Percentiles rank a stretch among this genome's conserved stretches.
These are phyloP conservation scores for Corynespora cassiicola DNA, from an alignment of 2,329 filamentous ascomycete genomes.

Conservation along the genomic window DNA sequence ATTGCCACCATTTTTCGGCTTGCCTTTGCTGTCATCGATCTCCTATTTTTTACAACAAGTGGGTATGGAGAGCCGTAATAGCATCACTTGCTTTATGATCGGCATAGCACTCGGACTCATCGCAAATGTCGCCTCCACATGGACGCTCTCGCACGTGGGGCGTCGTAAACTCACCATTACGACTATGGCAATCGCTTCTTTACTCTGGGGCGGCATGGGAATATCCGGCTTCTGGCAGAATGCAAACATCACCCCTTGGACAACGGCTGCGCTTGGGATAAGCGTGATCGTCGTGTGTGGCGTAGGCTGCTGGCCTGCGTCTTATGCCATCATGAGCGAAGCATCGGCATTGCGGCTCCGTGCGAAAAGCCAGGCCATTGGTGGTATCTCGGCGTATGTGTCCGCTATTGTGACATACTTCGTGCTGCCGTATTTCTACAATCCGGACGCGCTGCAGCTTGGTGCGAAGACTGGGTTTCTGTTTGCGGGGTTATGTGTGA, in stretches of 20 bases:
- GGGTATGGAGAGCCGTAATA: conserved; percentile 13
- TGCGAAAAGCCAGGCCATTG: conserved; percentile 47
- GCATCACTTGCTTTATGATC: conserved; percentile 14
- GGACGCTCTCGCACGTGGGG: conserved; percentile 11
- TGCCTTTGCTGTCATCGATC: conserved; percentile 51
- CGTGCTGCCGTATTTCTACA: conserved; percentile 44
- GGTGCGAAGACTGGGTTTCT: conserved; percentile 48
- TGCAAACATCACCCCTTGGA: conserved; percentile 4
- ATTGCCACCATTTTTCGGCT: conserved; percentile 54
- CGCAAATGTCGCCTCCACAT: conserved; percentile 12
- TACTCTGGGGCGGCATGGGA: conserved; percentile 15
- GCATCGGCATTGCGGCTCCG: conserved; percentile 42
- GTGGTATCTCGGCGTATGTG: conserved; percentile 24
- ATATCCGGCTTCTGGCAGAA: conserved; percentile 6
- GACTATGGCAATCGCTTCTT: conserved; percentile 6
- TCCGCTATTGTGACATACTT: conserved; percentile 14
- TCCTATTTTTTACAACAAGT: conserved; percentile 42
- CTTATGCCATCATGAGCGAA: conserved; percentile 43
- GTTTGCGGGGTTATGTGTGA: conserved; percentile 33
- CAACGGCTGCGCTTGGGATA: conserved; percentile 11
- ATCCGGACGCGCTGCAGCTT: conserved; percentile 44
- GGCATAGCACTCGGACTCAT: conserved; percentile 13
- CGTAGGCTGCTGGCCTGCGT: conserved; percentile 44
- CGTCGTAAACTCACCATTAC: conserved; percentile 13
- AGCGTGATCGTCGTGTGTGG: conserved; percentile 37